These are phyloP conservation scores for Tuber borchii DNA, from an alignment of 495 filamentous ascomycete genomes.

Conservation along the genomic window DNA sequence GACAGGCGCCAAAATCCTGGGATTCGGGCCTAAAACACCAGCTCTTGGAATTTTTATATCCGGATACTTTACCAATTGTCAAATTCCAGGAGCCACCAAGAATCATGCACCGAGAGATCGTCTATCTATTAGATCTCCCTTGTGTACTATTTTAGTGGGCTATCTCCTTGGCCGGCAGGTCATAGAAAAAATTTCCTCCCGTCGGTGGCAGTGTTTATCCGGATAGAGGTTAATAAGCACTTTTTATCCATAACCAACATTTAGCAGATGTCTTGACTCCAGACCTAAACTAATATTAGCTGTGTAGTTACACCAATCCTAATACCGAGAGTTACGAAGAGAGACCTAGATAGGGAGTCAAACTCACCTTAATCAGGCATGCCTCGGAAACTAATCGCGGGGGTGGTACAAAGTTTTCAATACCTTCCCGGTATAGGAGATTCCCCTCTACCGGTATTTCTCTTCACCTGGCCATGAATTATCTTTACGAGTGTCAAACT, in stretches of 20 bases:
- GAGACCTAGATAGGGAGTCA: neutral
- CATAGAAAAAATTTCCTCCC: neutral
- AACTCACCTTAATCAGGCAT: neutral
- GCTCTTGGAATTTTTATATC: neutral
- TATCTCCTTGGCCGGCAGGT: neutral
- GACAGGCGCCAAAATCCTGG: neutral
- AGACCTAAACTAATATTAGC: neutral
- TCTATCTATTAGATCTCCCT: neutral
- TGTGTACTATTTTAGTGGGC: neutral
- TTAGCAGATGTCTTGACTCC: neutral
- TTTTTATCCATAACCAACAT: neutral
- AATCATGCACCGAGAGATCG: neutral
- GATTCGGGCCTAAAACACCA: neutral
- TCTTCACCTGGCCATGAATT: too few species aligned
- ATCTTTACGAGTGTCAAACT: too few species aligned
- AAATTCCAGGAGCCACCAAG: neutral
- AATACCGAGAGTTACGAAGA: too few species aligned
- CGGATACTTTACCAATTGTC: neutral
- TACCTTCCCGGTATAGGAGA: neutral
- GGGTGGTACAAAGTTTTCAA: neutral
- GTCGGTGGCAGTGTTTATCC: too few species aligned
- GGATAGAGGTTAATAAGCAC: neutral
- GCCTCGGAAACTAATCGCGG: neutral
- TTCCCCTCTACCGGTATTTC: too few species aligned
- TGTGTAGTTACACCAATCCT: neutral